Evolutionary conservation across 2,329 filamentous ascomycete genomes (phyloP).

Genomic region (Aspergillaceae sp.): DNA sequence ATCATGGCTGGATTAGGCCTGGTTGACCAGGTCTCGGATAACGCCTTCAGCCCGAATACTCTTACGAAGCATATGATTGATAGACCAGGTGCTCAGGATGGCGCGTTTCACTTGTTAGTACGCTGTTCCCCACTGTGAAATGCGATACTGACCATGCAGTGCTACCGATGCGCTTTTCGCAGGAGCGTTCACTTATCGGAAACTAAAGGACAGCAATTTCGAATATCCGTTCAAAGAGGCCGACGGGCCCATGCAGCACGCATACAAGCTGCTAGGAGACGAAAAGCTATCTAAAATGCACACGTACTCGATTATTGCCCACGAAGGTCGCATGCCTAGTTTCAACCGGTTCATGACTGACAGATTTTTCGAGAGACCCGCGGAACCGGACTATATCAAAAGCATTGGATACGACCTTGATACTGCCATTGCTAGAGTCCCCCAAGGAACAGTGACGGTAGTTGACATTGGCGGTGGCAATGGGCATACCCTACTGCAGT

Average conservation of each 20-base stretch:
- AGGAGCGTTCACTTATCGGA: conserved; percentile 28
- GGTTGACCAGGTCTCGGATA: conserved; percentile 24
- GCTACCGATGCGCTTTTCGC: conserved; percentile 29
- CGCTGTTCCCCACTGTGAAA: not conserved
- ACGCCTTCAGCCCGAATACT: conserved; percentile 23
- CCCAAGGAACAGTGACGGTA: conserved; percentile 13
- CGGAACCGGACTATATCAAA: conserved; percentile 23
- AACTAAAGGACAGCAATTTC: conserved; percentile 26
- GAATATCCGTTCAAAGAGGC: conserved; percentile 27
- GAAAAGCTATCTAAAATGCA: conserved; percentile 21
- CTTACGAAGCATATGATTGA: conserved; percentile 27
- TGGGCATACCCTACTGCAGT: conserved; percentile 29
- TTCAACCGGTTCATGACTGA: conserved; percentile 34
- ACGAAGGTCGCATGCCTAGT: conserved; percentile 29
- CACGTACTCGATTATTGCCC: conserved; percentile 30
- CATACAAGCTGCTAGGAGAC: conserved; percentile 24
- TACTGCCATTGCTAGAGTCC: conserved; percentile 10
- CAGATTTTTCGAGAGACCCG: conserved; percentile 29
- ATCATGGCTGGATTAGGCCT: conserved; percentile 30
- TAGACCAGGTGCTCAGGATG: conserved; percentile 29
- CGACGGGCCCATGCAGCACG: conserved; percentile 28
- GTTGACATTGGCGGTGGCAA: conserved; percentile 33
- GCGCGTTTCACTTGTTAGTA: conserved; percentile 30
- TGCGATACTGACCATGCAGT: conserved; percentile 9
- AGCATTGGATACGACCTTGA: conserved; percentile 26